These are phyloP conservation scores for Penicillium herquei DNA, from an alignment of 495 filamentous ascomycete species.

Conservation along the genomic window DNA sequence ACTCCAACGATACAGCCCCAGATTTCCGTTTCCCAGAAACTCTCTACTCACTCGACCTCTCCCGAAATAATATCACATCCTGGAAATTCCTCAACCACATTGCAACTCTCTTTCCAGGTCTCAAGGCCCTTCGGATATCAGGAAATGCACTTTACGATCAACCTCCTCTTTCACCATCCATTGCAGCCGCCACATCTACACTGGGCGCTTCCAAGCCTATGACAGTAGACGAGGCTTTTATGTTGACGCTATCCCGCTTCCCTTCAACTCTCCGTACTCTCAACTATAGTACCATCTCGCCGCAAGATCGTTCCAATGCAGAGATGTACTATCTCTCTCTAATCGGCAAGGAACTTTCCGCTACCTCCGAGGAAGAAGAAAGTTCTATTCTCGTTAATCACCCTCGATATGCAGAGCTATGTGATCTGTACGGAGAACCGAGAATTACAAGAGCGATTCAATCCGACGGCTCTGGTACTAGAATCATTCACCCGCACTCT, in stretches of 20 bases:
- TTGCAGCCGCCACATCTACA: constrained; percentile 26
- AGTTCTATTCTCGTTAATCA: constrained; percentile 56
- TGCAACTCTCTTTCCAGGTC: constrained; percentile 61
- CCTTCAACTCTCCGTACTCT: constrained; percentile 58
- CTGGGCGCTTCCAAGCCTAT: constrained; percentile 33
- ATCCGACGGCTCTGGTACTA: constrained; percentile 15
- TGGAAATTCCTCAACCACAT: constrained; percentile 73
- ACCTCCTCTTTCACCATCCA: constrained; percentile 40
- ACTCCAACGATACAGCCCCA: constrained; percentile 16
- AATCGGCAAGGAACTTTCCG: constrained; percentile 71
- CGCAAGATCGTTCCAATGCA: constrained; percentile 74
- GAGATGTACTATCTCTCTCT: constrained; percentile 89
- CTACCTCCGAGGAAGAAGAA: constrained; percentile 53
- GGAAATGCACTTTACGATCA: constrained; percentile 79
- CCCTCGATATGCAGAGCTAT: constrained; percentile 69
- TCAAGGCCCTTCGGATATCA: constrained; percentile 66
- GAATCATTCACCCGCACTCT: constrained; percentile 57
- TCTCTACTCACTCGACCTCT: constrained; percentile 69
- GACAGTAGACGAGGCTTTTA: constrained; percentile 73
- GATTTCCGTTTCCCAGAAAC: constrained; percentile 40
- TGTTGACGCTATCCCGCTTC: constrained; percentile 82
- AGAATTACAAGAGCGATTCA: constrained; percentile 42
- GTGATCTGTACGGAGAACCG: constrained; percentile 67
- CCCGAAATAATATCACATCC: constrained; percentile 69
- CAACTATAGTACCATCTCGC: constrained; percentile 74